Conservation (phyloP, 129 eudicot genomes). For the Pittosporum tobira region DNA sequence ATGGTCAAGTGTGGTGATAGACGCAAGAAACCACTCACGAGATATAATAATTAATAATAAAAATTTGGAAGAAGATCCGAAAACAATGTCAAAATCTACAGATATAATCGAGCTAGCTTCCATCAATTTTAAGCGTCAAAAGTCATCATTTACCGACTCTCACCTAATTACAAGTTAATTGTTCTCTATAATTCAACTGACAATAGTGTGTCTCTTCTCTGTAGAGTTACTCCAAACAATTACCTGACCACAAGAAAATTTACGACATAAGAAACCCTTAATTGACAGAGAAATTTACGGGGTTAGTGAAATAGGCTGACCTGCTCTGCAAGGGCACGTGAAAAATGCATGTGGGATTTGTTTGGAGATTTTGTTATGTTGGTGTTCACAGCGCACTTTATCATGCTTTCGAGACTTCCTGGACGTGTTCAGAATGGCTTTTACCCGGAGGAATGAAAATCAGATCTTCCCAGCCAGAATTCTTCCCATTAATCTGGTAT, state of each 20-base stretch:
- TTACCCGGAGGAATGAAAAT: slow-evolving; percentile 95
- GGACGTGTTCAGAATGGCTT: slow-evolving; percentile 84
- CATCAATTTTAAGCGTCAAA: neutral
- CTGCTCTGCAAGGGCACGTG: neutral
- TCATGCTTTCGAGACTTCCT: slow-evolving; percentile 58
- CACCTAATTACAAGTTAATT: slow-evolving; percentile 4
- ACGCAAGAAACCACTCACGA: neutral
- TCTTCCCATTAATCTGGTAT: slow-evolving; percentile 63
- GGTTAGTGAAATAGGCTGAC: neutral
- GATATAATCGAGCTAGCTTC: neutral
- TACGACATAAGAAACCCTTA: neutral
- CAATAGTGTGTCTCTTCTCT: neutral
- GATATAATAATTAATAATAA: neutral
- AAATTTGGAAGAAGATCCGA: neutral
- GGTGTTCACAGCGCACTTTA: neutral
- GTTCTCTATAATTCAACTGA: neutral
- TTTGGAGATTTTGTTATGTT: neutral
- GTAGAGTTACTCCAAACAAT: slow-evolving; percentile 11
- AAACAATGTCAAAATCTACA: neutral
- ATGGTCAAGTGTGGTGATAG: neutral
- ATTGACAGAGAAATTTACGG: neutral
- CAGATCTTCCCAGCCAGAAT: slow-evolving; percentile 91
- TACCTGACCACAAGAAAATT: neutral
- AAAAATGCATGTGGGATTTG: neutral
- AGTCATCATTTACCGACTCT: neutral